A percentile compares a stretch with the other conserved stretches of the same genome.
Evolutionary conservation across 257 asterid species (phyloP).

Genomic region (Gynochthodes officinalis): DNA sequence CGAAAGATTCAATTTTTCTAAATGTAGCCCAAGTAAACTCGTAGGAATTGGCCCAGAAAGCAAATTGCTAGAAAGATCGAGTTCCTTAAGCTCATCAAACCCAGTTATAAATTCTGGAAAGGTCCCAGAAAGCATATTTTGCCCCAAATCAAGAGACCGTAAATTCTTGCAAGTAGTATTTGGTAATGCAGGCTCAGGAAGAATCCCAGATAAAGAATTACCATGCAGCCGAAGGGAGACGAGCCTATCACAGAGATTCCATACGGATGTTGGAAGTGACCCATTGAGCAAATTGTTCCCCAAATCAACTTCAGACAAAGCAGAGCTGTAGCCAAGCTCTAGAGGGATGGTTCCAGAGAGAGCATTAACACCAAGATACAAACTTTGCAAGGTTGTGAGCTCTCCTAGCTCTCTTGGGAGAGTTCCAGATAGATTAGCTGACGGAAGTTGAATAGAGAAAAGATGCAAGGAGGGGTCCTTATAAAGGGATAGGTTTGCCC

Average conservation of each 20-base stretch:
- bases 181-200: conserved; percentile 86
- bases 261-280: conserved; percentile 71
- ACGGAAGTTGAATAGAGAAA: conserved; percentile 73
- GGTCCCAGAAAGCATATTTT: conserved; percentile 58
- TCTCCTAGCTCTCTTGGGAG: conserved; percentile 82
- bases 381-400: conserved; percentile 57
- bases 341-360: conserved; percentile 72
- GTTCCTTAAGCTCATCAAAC: conserved; percentile 58
- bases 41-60: conserved; percentile 67
- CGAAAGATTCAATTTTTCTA: conserved; percentile 86
- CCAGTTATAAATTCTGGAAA: conserved; percentile 63
- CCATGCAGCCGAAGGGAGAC: conserved; percentile 70
- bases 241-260: conserved; percentile 85
- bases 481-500: conserved; percentile 46
- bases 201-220: conserved; percentile 68
- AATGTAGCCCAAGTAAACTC: conserved; percentile 40
- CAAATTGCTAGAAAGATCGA: conserved; percentile 67
- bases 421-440: conserved; percentile 84
- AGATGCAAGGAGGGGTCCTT: conserved; percentile 62
- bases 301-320: conserved; percentile 76
- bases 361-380: conserved; percentile 69
- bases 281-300: conserved; percentile 68
- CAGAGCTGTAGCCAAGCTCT: conserved; percentile 86
- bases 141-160: conserved; percentile 76
- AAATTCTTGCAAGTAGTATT: conserved; percentile 58